These are phyloP conservation scores for Colletotrichum kahawae DNA, from an alignment of 2,329 filamentous ascomycete species.

Conservation along the genomic window DNA sequence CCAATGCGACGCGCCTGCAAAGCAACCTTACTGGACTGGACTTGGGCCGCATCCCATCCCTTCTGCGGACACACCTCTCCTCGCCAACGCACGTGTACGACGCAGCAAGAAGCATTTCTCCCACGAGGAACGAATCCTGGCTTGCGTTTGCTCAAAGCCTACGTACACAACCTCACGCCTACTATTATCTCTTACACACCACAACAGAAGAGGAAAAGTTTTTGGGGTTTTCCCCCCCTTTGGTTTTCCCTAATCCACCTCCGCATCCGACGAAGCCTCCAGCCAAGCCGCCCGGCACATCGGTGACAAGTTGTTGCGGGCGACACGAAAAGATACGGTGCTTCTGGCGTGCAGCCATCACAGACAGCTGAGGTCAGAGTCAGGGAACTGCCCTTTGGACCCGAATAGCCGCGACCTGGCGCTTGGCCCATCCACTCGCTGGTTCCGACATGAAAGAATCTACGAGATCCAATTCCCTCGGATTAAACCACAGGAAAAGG, in stretches of 20 bases:
- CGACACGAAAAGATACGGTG: neutral
- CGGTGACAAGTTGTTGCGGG: neutral
- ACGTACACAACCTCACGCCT: neutral
- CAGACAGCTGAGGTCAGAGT: neutral
- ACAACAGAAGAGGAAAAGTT: neutral
- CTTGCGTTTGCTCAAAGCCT: neutral
- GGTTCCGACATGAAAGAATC: neutral
- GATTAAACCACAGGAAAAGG: neutral
- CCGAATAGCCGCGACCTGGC: conserved; percentile 6
- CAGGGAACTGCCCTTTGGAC: neutral
- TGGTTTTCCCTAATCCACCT: neutral
- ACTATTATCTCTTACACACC: neutral
- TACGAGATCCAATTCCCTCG: neutral
- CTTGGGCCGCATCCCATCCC: neutral
- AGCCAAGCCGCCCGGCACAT: neutral
- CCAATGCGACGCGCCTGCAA: neutral
- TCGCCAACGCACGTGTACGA: neutral
- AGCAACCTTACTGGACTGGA: neutral
- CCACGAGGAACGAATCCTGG: neutral
- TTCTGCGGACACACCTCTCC: neutral
- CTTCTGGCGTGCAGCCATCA: neutral
- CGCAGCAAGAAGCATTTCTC: neutral
- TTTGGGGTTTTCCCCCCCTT: neutral
- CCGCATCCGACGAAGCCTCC: neutral
- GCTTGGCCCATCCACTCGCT: conserved; percentile 1